Percentiles rank a stretch among this genome's conserved stretches.
These are phyloP conservation scores for Pseudogymnoascus sp. DNA, from an alignment of 2,329 filamentous ascomycete species.

Conservation along the genomic window DNA sequence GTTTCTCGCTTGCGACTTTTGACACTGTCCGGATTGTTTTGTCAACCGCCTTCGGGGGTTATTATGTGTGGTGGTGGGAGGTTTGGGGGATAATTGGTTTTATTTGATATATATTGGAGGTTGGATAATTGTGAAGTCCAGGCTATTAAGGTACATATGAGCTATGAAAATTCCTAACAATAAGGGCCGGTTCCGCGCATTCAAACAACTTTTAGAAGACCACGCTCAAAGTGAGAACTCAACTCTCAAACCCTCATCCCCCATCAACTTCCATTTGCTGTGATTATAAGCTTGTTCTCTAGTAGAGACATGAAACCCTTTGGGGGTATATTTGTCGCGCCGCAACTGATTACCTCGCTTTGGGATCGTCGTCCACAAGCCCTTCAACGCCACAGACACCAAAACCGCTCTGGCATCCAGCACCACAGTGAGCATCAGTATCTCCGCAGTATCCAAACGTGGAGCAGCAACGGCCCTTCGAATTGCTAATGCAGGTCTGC, in stretches of 20 bases:
- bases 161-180: background rate
- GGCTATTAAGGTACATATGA: background rate
- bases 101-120: background rate
- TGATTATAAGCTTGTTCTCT: background rate
- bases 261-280: background rate
- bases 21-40: no score
- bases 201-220: background rate
- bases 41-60: no score
- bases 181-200: no score
- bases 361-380: background rate
- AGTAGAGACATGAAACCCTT: no score
- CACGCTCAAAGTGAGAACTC: background rate
- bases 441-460: constrained; percentile 34
- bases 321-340: no score
- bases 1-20: no score
- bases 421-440: constrained; percentile 31
- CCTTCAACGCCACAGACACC: constrained; percentile 26
- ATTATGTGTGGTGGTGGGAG: background rate
- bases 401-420: constrained; percentile 33
- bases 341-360: no score
- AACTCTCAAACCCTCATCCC: background rate
- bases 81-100: background rate
- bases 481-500: background rate
- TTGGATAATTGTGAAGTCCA: background rate
- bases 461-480: constrained; percentile 34